phyloP scores from a whole-genome alignment of 192 early-diverging fungal species.

The Funneliformis geosporum region DNA sequence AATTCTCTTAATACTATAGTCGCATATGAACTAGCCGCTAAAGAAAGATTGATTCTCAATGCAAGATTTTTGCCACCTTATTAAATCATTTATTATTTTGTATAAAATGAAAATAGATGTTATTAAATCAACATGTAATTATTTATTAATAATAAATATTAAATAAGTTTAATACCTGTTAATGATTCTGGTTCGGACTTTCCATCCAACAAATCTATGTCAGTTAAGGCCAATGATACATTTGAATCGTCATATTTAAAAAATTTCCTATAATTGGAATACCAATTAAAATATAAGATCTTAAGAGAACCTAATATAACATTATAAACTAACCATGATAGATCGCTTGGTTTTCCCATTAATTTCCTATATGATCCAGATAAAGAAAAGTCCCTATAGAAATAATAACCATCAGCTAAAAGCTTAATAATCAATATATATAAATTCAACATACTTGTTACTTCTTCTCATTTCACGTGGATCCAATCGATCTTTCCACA shows the following conservation, averaged over 20 bases:
- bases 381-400: constrained; percentile 58
- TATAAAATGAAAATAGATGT: constrained; percentile 13
- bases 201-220: constrained; percentile 62
- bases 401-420: neutral
- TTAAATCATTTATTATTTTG: neutral
- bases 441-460: constrained; percentile 44
- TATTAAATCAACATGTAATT: neutral
- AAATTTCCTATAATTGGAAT: constrained; percentile 47
- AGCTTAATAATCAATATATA: neutral
- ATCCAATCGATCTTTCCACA: constrained; percentile 75
- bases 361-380: constrained; percentile 68
- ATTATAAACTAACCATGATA: constrained; percentile 43
- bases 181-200: constrained; percentile 42
- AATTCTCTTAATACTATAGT: constrained; percentile 97
- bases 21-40: constrained; percentile 86
- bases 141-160: neutral
- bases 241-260: constrained; percentile 67
- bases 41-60: constrained; percentile 73
- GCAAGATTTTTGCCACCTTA: constrained; percentile 70
- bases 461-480: constrained; percentile 63
- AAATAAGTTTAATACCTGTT: constrained; percentile 7
- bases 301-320: neutral
- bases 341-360: constrained; percentile 59
- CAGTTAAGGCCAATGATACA: constrained; percentile 59
- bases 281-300: neutral